phyloP scores from a whole-genome alignment of 2,329 filamentous ascomycete genomes.

The Alternaria atra region DNA sequence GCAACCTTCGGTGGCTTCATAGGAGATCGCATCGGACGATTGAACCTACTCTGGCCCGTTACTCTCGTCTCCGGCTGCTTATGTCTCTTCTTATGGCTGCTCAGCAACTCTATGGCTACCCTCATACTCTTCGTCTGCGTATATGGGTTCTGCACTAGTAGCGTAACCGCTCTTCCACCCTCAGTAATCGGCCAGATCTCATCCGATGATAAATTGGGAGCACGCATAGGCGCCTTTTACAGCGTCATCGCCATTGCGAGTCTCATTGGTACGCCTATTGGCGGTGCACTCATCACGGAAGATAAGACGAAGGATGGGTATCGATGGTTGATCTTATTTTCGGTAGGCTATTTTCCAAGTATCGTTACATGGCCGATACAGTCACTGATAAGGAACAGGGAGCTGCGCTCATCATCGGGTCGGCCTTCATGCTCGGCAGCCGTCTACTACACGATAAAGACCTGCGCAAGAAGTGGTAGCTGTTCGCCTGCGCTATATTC shows the following conservation, averaged over 20 bases:
- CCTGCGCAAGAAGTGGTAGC: constrained; percentile 23
- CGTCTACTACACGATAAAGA: constrained; percentile 26
- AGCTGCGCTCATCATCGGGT: constrained; percentile 23
- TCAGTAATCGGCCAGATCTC: constrained; percentile 75
- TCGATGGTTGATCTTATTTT: constrained; percentile 35
- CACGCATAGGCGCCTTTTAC: constrained; percentile 71
- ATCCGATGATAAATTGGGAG: constrained; percentile 74
- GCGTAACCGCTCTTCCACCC: constrained; percentile 70
- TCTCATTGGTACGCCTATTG: constrained; percentile 73
- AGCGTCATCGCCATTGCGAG: constrained; percentile 70
- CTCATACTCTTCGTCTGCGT: constrained; percentile 72
- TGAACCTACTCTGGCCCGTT: constrained; percentile 64
- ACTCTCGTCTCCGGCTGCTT: constrained; percentile 54
- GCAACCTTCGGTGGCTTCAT: constrained; percentile 62
- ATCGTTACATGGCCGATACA: neutral
- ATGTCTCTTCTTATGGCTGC: constrained; percentile 66
- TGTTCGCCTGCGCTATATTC: neutral
- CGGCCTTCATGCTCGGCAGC: constrained; percentile 32
- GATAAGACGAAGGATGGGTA: constrained; percentile 31
- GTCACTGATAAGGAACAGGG: constrained; percentile 17
- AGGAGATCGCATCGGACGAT: constrained; percentile 63
- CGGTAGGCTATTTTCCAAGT: constrained; percentile 21
- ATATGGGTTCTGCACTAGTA: constrained; percentile 75
- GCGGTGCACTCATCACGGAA: constrained; percentile 55
- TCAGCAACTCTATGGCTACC: constrained; percentile 58